Conservation (phyloP, 345 rosid genomes). For the Aquilaria yunnanensis region DNA sequence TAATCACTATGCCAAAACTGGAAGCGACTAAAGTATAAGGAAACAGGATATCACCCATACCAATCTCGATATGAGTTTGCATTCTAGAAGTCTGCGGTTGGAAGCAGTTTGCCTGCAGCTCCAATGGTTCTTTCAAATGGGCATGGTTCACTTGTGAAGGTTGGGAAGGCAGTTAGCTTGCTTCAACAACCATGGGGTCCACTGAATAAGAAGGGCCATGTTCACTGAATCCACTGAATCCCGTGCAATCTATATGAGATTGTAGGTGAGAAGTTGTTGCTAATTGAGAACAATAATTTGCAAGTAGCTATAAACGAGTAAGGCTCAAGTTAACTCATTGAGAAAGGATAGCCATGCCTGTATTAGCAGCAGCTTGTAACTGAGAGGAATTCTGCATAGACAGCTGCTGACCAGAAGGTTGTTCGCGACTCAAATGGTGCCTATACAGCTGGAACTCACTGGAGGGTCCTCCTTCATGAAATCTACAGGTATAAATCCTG, state of each 20-base stretch:
- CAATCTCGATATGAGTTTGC: slow-evolving; percentile 12
- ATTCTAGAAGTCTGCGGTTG: slow-evolving; percentile 16
- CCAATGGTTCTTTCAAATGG: slow-evolving; percentile 10
- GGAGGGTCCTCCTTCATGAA: slow-evolving; percentile 5
- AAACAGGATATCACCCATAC: slow-evolving; percentile 12
- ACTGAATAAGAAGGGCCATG: slow-evolving; percentile 9
- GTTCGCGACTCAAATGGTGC: slow-evolving; percentile 13
- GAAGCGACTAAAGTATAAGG: not conserved
- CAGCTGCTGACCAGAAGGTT: slow-evolving; percentile 10
- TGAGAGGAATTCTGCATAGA: slow-evolving; percentile 18
- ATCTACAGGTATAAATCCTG: not conserved
- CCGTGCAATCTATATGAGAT: slow-evolving; percentile 12
- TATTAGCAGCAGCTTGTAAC: slow-evolving; percentile 11
- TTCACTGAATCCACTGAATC: slow-evolving; percentile 2
- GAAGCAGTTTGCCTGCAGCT: slow-evolving; percentile 10
- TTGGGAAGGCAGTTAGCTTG: slow-evolving; percentile 5
- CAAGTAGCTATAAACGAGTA: not conserved
- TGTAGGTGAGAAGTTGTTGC: slow-evolving; percentile 6
- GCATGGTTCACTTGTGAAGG: slow-evolving; percentile 9
- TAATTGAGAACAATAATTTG: not conserved
- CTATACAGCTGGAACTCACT: slow-evolving; percentile 14
- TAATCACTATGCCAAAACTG: no score
- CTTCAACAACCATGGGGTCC: slow-evolving; percentile 7
- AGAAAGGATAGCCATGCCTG: not conserved
- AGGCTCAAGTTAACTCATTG: not conserved